These are phyloP conservation scores for Hibiscus trionum DNA, from an alignment of 345 rosid species.

Conservation along the genomic window DNA sequence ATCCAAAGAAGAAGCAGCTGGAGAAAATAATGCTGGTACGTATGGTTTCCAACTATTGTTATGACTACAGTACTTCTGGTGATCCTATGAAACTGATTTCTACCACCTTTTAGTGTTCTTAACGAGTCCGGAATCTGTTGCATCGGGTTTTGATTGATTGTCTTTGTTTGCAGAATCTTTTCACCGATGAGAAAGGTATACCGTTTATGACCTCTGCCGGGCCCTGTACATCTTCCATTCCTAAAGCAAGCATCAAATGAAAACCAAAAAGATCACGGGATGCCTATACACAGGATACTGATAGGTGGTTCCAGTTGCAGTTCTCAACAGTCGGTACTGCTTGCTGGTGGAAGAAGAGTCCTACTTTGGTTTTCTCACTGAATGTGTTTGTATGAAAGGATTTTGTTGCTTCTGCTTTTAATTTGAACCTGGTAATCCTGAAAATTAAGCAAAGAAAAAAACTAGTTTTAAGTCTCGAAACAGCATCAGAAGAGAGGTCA, in stretches of 20 bases:
- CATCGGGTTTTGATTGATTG: not conserved
- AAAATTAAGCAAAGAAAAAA: not conserved
- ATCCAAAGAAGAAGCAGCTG: constrained; percentile 92
- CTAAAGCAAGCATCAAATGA: constrained; percentile 77
- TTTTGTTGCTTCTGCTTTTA: no score
- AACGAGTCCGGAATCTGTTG: not conserved
- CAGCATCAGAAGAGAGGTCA: no score
- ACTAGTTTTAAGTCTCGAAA: no score
- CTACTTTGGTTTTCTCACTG: not conserved
- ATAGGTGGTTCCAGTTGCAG: not conserved
- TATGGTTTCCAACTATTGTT: not conserved
- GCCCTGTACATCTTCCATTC: constrained; percentile 63
- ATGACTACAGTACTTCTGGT: not conserved
- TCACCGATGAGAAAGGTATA: constrained; percentile 73
- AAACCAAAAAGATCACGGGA: not conserved
- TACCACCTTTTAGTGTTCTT: not conserved
- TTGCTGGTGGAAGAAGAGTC: no score
- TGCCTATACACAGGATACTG: not conserved
- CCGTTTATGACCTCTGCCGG: constrained; percentile 96
- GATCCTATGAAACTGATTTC: not conserved
- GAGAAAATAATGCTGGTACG: constrained; percentile 86
- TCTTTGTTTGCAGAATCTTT: constrained; percentile 58
- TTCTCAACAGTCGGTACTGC: no score
- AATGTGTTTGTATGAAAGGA: not conserved
- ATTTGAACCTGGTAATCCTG: not conserved